phyloP scores from a whole-genome alignment of 192 early-diverging fungal species.

The Coemansia sp. region DNA sequence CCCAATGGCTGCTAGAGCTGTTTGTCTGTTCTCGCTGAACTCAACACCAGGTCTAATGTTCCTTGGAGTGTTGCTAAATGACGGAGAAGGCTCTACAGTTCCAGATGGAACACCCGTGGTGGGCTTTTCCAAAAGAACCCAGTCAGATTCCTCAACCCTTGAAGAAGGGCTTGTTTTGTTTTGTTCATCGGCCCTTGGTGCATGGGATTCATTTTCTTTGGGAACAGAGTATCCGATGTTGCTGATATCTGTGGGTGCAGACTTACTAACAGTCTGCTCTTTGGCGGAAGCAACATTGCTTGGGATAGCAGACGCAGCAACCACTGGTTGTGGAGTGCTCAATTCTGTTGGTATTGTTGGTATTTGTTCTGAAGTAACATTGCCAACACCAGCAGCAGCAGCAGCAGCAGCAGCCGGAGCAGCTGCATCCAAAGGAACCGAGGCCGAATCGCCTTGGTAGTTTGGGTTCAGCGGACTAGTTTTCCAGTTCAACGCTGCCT shows the following conservation, averaged over 20 bases:
- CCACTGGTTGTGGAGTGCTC: background rate
- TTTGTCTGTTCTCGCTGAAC: background rate
- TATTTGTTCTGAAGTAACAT: background rate
- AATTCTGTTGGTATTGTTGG: background rate
- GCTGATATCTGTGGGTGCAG: background rate
- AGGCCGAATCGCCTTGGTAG: constrained; percentile 15
- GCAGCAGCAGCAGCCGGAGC: background rate
- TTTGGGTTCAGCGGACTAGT: constrained; percentile 49
- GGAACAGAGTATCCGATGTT: background rate
- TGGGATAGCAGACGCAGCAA: background rate
- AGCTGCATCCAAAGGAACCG: background rate
- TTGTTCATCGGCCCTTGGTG: background rate
- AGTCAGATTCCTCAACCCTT: background rate
- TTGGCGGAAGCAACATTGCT: background rate
- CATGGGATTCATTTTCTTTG: background rate
- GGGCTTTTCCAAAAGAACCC: background rate
- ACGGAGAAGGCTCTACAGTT: background rate
- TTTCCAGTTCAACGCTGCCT: constrained; percentile 48
- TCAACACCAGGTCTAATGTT: background rate
- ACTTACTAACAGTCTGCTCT: background rate
- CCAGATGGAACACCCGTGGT: background rate
- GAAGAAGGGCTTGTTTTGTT: background rate
- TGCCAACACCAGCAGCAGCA: background rate
- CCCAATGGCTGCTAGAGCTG: background rate
- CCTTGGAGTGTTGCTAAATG: background rate